These are phyloP conservation scores for Pseudocercospora macadamiae DNA, from an alignment of 2,329 filamentous ascomycete species.

Conservation along the genomic window DNA sequence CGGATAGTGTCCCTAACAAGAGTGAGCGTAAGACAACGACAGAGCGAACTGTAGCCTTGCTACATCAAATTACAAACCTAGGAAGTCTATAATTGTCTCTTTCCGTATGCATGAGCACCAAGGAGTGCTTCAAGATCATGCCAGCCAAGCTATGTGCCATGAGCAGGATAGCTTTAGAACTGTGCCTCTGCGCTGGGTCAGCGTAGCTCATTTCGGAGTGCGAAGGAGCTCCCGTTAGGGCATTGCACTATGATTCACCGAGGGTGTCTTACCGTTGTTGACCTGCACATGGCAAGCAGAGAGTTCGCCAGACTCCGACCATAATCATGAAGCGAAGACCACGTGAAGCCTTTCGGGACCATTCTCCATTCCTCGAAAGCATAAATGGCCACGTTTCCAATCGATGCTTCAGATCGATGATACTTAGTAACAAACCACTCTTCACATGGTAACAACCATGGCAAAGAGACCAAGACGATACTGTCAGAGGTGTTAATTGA, in stretches of 20 bases:
- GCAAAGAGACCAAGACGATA: neutral
- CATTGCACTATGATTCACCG: neutral
- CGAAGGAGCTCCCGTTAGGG: neutral
- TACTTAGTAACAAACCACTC: neutral
- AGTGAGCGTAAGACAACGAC: no score
- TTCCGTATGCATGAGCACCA: neutral
- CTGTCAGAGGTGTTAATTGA: no score
- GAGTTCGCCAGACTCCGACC: neutral
- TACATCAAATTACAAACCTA: no score
- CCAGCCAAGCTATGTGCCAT: constrained; percentile 13
- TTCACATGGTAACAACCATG: neutral
- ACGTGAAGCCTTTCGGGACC: neutral
- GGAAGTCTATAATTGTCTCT: neutral
- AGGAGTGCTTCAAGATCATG: neutral
- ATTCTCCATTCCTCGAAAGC: neutral
- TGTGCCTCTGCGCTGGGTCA: neutral
- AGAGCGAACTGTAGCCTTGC: no score
- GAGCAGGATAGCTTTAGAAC: neutral
- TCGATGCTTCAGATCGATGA: neutral
- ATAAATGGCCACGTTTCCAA: neutral
- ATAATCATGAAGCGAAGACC: no score
- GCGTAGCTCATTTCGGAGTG: neutral
- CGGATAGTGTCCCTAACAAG: neutral
- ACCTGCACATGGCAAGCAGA: neutral
- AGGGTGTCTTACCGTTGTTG: neutral